These are phyloP conservation scores for Termitomyces sp. DNA, from an alignment of 768 basidiomycete genomes.

Conservation along the genomic window DNA sequence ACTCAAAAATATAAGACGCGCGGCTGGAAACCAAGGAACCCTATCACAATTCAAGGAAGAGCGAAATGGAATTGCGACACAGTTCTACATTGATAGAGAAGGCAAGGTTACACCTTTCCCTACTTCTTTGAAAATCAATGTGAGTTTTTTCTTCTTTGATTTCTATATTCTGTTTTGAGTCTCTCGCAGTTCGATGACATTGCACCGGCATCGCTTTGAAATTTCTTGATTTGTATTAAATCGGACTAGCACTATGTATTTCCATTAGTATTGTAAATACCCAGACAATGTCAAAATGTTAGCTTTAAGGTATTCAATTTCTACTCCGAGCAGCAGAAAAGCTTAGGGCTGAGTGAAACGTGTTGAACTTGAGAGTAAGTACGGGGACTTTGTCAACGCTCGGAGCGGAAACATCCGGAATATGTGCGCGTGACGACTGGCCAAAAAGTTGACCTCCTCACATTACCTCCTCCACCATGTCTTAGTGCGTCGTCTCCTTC, in stretches of 20 bases:
- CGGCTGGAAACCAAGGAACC: slow-evolving; percentile 35
- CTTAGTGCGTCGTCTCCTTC: slow-evolving; percentile 16
- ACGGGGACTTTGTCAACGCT: background rate
- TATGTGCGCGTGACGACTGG: slow-evolving; percentile 13
- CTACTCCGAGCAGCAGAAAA: background rate
- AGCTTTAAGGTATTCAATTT: background rate
- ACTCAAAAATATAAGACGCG: slow-evolving; percentile 39
- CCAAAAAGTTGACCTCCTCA: slow-evolving; percentile 19
- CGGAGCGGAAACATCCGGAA: slow-evolving; percentile 23
- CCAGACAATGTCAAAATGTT: background rate
- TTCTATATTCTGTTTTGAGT: background rate
- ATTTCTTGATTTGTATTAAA: background rate
- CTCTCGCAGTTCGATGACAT: background rate
- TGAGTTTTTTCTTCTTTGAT: slow-evolving; percentile 16
- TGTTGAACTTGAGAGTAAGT: too few species aligned
- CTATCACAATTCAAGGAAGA: slow-evolving; percentile 39
- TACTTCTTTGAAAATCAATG: slow-evolving; percentile 41
- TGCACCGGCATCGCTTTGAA: background rate
- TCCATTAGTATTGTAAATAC: background rate
- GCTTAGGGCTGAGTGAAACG: background rate
- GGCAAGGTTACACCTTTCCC: slow-evolving; percentile 43
- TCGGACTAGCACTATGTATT: background rate
- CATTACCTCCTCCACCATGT: slow-evolving; percentile 17
- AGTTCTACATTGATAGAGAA: slow-evolving; percentile 33
- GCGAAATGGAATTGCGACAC: slow-evolving; percentile 29